Percentiles rank a stretch among this genome's conserved stretches.
Conservation (phyloP, 2,329 filamentous ascomycete species). For the Xylaria sp. region DNA sequence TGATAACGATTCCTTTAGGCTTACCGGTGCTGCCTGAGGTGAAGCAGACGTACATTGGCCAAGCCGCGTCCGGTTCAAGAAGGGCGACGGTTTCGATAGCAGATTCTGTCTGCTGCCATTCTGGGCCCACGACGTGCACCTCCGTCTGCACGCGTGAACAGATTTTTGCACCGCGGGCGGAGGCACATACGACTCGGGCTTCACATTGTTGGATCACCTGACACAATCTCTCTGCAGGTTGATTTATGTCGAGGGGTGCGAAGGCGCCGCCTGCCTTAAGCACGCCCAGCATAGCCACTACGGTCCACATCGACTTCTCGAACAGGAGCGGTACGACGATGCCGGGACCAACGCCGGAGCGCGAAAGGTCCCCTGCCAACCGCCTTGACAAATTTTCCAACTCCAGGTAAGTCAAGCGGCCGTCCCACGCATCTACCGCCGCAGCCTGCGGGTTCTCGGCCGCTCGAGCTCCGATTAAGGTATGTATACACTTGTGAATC, state of each 20-base stretch:
- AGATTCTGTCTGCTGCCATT: background rate
- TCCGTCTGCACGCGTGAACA: background rate
- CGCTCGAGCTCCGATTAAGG: constrained; percentile 6
- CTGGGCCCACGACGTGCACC: constrained; percentile 1
- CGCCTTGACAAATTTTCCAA: background rate
- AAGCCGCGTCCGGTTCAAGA: background rate
- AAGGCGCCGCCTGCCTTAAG: constrained; percentile 5
- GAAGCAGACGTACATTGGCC: constrained; percentile 12
- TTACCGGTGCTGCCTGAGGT: constrained; percentile 7
- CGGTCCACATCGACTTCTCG: constrained; percentile 17
- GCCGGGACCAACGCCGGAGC: constrained; percentile 3
- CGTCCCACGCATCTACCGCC: constrained; percentile 18
- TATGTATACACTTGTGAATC: constrained; percentile 16
- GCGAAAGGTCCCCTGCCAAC: background rate
- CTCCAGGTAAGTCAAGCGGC: constrained; percentile 13
- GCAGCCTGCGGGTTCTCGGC: background rate
- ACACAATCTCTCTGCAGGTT: background rate
- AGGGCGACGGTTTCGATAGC: background rate
- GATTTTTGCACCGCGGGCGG: background rate
- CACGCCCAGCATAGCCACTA: constrained; percentile 3
- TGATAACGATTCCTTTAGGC: constrained; percentile 1
- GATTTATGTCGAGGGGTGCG: background rate
- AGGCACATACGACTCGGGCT: background rate
- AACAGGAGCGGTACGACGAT: background rate
- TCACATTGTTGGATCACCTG: constrained; percentile 2